Evolutionary conservation across 257 asterid species (phyloP).

Genomic region (Solanum rostratum): DNA sequence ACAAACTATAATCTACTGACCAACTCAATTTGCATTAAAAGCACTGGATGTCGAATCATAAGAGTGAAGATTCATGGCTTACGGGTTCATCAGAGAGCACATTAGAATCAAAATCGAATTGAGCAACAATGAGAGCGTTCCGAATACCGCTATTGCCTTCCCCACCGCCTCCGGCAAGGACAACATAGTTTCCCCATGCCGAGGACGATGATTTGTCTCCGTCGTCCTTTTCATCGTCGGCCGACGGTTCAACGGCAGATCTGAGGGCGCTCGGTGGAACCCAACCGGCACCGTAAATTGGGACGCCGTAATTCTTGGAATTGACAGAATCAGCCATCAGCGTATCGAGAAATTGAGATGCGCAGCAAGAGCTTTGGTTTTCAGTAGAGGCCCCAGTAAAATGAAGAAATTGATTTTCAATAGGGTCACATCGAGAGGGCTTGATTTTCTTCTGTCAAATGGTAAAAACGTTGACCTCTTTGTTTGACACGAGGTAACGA

Average conservation of each 20-base stretch:
- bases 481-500: too few species aligned
- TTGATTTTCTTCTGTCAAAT: too few species aligned
- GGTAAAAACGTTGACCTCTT: too few species aligned
- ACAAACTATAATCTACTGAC: neutral
- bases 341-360: neutral
- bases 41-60: neutral
- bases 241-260: constrained; percentile 4
- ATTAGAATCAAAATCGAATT: constrained; percentile 35
- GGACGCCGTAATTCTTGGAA: constrained; percentile 67
- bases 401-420: too few species aligned
- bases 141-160: constrained; percentile 87
- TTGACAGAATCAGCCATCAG: constrained; percentile 8
- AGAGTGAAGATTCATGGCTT: neutral
- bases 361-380: neutral
- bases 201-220: constrained; percentile 9
- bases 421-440: too few species aligned
- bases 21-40: neutral
- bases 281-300: constrained; percentile 90
- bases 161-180: constrained; percentile 94
- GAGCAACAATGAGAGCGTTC: constrained; percentile 57
- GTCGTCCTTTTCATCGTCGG: constrained; percentile 8
- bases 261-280: constrained; percentile 33
- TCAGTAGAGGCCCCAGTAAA: too few species aligned
- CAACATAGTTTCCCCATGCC: constrained; percentile 22
- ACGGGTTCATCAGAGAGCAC: constrained; percentile 77